phyloP scores from a whole-genome alignment of 805 yeast species.

The Lipomyces yamadae region DNA sequence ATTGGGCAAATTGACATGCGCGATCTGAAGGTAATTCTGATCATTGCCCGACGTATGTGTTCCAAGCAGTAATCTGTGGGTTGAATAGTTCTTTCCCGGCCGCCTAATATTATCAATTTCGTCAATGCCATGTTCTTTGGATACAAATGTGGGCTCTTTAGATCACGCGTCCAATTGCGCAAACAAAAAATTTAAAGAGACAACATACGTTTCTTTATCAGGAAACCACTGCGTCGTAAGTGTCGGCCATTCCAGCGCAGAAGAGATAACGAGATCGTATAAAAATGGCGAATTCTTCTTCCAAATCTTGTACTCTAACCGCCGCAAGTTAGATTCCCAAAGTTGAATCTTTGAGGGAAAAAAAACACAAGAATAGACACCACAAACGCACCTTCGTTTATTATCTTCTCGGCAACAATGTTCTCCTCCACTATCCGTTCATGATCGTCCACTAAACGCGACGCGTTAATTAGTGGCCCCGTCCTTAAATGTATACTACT shows the following conservation, averaged over 20 bases:
- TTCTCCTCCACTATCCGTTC: constrained; percentile 35
- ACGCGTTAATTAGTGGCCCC: neutral
- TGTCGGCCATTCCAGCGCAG: constrained; percentile 68
- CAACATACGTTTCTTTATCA: constrained; percentile 49
- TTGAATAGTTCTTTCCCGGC: constrained; percentile 41
- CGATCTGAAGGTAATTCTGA: constrained; percentile 54
- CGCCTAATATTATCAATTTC: constrained; percentile 24
- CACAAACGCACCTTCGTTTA: constrained; percentile 30
- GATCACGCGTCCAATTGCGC: neutral
- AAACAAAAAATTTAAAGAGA: neutral
- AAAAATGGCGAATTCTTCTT: constrained; percentile 64
- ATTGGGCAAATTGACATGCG: constrained; percentile 45
- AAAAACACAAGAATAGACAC: too few species aligned
- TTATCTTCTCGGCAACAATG: constrained; percentile 32
- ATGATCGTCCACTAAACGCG: constrained; percentile 28
- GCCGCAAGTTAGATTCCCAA: neutral
- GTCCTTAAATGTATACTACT: too few species aligned
- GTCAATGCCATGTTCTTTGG: neutral
- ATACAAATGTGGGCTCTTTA: neutral
- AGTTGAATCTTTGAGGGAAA: too few species aligned
- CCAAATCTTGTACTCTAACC: constrained; percentile 59
- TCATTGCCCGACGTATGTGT: constrained; percentile 66
- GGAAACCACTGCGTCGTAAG: constrained; percentile 67
- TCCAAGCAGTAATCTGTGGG: constrained; percentile 60
- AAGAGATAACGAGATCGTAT: constrained; percentile 59